A percentile compares a stretch with the other conserved stretches of the same genome.
phyloP scores from a whole-genome alignment of 1,284 basidiomycete species.

The Pseudozyma sp. region DNA sequence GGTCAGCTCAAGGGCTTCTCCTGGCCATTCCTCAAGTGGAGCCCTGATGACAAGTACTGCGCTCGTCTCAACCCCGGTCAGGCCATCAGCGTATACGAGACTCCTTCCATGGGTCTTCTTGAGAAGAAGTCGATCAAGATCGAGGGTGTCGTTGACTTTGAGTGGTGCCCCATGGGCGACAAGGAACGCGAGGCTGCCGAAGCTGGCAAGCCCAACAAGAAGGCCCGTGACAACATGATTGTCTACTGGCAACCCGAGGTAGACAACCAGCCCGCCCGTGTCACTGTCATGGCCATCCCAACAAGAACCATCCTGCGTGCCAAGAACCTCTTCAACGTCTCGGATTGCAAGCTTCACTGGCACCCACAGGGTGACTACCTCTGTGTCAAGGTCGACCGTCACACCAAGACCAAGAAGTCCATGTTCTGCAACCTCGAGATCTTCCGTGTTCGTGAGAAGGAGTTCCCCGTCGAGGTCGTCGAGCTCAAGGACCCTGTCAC shows the following conservation, averaged over 20 bases:
- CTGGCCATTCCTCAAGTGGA: slow-evolving; percentile 99
- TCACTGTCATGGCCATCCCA: slow-evolving; percentile 90
- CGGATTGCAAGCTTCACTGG: slow-evolving; percentile 98
- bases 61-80: slow-evolving; percentile 88
- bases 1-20: slow-evolving; percentile 76
- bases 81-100: slow-evolving; percentile 95
- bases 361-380: slow-evolving; percentile 99
- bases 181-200: slow-evolving; percentile 76
- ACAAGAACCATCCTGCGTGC: slow-evolving; percentile 85
- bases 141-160: slow-evolving; percentile 97
- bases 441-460: slow-evolving; percentile 96
- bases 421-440: slow-evolving; percentile 99
- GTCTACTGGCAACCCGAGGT: slow-evolving; percentile 99
- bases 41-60: slow-evolving; percentile 94
- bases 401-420: slow-evolving; percentile 99
- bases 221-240: slow-evolving; percentile 85
- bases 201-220: slow-evolving; percentile 70
- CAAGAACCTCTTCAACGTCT: slow-evolving; percentile 98
- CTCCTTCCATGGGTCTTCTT: slow-evolving; percentile 91
- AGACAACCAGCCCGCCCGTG: slow-evolving; percentile 92
- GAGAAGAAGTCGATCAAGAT: slow-evolving; percentile 99
- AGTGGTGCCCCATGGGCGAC: slow-evolving; percentile 96
- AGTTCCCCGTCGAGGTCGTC: slow-evolving; percentile 96
- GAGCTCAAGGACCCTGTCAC: slow-evolving; percentile 97
- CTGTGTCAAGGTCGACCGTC: slow-evolving; percentile 98